Evolutionary conservation across 2,329 filamentous ascomycete species (phyloP), one percentile per base, ranked within the genome.

Genomic region (Exophiala sp.): DNA sequence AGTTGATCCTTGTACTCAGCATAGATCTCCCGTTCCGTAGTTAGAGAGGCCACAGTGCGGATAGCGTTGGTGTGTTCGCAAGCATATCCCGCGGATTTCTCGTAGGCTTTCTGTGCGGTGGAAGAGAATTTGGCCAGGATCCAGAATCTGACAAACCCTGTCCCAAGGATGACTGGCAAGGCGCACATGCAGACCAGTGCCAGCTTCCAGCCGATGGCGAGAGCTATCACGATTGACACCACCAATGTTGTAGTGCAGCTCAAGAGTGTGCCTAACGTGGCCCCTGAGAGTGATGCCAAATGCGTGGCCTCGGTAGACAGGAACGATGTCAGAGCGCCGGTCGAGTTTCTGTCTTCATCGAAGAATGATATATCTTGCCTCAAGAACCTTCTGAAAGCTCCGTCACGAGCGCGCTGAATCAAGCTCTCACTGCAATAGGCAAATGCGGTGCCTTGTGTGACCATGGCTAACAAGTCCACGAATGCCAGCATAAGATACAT

Each of bases 51-150:
- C 8, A 97, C 90, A 1, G 93, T 97, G 44, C 91, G 85, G 59
- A 97, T 96, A 5, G 90, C 86, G 1, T 88, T 90, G 24, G 94
- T 95, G 37, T 90, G 90, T 68, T 98, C 93, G 40, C 90, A 93
- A 9, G 93, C 93, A 64, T 86, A 95, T 48, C 83, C 85, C 6
- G 91, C 91, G 51, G 88, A 91, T 50, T 78, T 73, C 63, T 88
- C 78, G 65, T 97, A 90, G 2, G 88, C 83, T 58, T 76, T 75
- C 73, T 93, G 94, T 1, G 88, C 83, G 19, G 86, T 84, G 30
- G 76, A 77, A 70, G 87, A 86, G 72, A 88, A 95, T 57, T 81
- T 78, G 1, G 87, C 82, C 18, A 94, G 77, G 70, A 93, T 83
- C 69, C 81, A 90, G 70, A 96, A 94, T 2, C 89, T 82, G 68